Evolutionary conservation across 2,329 filamentous ascomycete species (phyloP).

Genomic region (Aureobasidium leucospermi): DNA sequence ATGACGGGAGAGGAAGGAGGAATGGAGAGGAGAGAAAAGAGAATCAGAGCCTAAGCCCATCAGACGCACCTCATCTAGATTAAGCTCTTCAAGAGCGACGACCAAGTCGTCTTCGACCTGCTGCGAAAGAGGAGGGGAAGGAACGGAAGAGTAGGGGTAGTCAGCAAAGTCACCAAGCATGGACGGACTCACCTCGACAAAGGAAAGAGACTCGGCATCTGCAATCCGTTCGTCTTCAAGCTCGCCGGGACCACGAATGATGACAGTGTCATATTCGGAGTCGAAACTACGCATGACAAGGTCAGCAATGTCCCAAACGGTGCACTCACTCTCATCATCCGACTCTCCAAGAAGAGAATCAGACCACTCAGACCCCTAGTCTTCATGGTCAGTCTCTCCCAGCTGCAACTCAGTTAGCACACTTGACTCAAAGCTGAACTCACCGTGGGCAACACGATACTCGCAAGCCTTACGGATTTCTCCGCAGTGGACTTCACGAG

Average conservation of each 20-base stretch:
- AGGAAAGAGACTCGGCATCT: not conserved
- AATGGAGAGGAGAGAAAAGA: not conserved
- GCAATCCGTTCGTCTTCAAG: not conserved
- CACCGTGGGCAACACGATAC: not conserved
- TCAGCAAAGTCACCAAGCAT: no score
- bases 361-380: constrained; percentile 8
- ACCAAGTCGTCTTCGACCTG: not conserved
- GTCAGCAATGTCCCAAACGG: not conserved
- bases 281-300: not conserved
- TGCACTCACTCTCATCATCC: not conserved
- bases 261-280: not conserved
- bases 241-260: not conserved
- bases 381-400: not conserved
- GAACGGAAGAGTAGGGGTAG: no score
- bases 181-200: not conserved
- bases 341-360: not conserved
- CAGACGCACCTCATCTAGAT: not conserved
- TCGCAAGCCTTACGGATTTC: not conserved
- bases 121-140: not conserved
- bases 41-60: not conserved
- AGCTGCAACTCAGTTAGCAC: not conserved
- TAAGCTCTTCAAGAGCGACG: not conserved
- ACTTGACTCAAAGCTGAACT: not conserved
- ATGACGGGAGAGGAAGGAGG: not conserved
- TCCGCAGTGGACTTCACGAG: not conserved